Evolutionary conservation across 2,329 filamentous ascomycete genomes (phyloP), one percentile per base, ranked within the genome.

Genomic region (Fusarium sp.): DNA sequence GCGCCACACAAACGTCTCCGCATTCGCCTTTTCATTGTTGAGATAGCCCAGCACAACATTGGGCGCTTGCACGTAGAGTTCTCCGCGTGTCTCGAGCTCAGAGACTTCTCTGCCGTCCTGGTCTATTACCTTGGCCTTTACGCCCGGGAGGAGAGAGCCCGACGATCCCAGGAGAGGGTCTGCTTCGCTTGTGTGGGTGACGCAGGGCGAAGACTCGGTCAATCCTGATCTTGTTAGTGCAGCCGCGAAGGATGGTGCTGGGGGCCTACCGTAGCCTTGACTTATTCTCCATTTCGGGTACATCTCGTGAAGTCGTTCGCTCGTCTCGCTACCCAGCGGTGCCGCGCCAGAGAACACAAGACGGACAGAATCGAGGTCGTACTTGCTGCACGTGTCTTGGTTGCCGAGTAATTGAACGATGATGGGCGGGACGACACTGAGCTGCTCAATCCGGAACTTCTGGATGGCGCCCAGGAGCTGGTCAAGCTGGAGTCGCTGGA

Each of bases 31-130:
- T 41, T 91, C 87, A 70, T 96, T 96, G 75, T 96, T 90, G 41
- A 96, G 77, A 68, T 97, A 97, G 1, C 93, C 93, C 0, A 97
- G 75, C 0, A 90, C 88, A 1, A 96, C 85, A 1, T 88, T 88
- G 0, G 92, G 93, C 0, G 85, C 86, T 72, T 92, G 90, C 10
- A 96, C 84, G 19, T 91, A 81, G 9, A 97, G 82, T 75, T 97
- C 93, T 35, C 93, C 93, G 0, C 88, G 90, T 38, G 87, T 85
- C 56, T 94, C 79, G 63, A 90, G 86, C 4, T 78, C 80, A 0
- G 85, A 88, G 36, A 93, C 81, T 67, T 92, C 90, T 1, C 81
- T 78, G 6, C 89, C 90, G 49, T 92, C 87, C 1, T 79, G 70
- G 3, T 85, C 84, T 35, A 94, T 77, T 13, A 93, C 78, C 63